Conservation (phyloP, 257 asterid species). For the Solanum acaule region DNA sequence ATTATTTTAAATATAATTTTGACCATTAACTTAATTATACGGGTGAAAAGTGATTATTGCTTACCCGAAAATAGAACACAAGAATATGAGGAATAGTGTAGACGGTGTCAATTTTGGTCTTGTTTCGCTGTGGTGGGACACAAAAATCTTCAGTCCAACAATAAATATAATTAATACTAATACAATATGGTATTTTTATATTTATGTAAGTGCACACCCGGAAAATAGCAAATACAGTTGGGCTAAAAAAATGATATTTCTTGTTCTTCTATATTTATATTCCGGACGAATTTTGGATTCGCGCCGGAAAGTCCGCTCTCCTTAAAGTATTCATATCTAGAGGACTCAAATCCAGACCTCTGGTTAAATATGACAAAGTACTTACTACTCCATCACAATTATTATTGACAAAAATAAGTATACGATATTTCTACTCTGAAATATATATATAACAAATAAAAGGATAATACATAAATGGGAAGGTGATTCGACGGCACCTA, state of each 20-base stretch:
- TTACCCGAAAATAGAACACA: conserved; percentile 76
- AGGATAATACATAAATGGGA: neutral
- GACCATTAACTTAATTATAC: neutral
- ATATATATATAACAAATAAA: neutral
- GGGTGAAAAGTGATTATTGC: neutral
- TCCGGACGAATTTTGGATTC: no score
- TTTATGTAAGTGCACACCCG: no score
- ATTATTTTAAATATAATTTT: neutral
- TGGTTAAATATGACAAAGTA: no score
- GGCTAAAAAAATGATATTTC: no score
- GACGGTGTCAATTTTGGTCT: conserved; percentile 49
- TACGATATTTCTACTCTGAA: neutral
- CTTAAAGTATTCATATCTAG: no score
- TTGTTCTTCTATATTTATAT: no score
- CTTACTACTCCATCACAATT: no score
- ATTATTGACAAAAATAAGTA: no score
- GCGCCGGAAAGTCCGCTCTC: fast-evolving
- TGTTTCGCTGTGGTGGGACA: conserved; percentile 46
- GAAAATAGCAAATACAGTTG: no score
- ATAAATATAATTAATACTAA: neutral
- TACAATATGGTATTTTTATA: no score
- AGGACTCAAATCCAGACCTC: no score
- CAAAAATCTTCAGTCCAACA: neutral
- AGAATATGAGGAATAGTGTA: conserved; percentile 54
- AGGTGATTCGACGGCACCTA: neutral